Evolutionary conservation across 1,139 yeast species (phyloP), one percentile per base, ranked within the genome.

Genomic region (Tardiomyces depauwii): DNA sequence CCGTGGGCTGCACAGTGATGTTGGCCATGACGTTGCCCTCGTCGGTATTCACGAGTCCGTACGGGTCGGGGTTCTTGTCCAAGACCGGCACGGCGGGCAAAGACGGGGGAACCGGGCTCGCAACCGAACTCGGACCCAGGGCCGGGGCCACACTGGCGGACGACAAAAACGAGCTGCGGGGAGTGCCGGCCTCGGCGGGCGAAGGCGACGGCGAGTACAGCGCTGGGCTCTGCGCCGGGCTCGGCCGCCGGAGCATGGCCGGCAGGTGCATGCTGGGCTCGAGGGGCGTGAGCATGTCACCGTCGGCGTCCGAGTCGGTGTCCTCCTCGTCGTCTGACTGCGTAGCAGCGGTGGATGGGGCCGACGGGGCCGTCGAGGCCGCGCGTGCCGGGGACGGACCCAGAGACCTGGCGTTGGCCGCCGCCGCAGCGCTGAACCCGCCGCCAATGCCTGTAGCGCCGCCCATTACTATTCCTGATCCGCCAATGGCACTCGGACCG

Each of bases 251-350:
- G 40, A 48, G 44, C 21, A 41, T 27, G 3, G 36, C 21, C 33
- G 45, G 10, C 11, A 51, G 45, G 18, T 40, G 45, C 13, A 43
- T 46, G 28, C 47, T 47, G 1, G 61, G 61, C 41, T 50, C 56
- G 25, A 58, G 47, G 4, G 58, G 50, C 9, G 61, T 56, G 25
- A 58, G 47, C 50, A 52, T 49, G 39, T 57, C 61, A 32, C 54
- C 58, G 32, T 52, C 57, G 30, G 52, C 55, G 10, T 53, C 57
- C n/a, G n/a, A 12, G 16, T 30, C 36, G n/a, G 36, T 14, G 10
- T 30, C 36, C 5, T 44, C 44, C 23, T 49, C 51, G 18, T 41
- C 44, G 19, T 36, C 39, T 12, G 28, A 28, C 11, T 38, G 33
- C 18, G 36, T 30, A 13, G 43, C 28, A 18, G 43, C 16, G 23